phyloP scores from a whole-genome alignment of 2,329 filamentous ascomycete species.

The Calonectria ilicicola region DNA sequence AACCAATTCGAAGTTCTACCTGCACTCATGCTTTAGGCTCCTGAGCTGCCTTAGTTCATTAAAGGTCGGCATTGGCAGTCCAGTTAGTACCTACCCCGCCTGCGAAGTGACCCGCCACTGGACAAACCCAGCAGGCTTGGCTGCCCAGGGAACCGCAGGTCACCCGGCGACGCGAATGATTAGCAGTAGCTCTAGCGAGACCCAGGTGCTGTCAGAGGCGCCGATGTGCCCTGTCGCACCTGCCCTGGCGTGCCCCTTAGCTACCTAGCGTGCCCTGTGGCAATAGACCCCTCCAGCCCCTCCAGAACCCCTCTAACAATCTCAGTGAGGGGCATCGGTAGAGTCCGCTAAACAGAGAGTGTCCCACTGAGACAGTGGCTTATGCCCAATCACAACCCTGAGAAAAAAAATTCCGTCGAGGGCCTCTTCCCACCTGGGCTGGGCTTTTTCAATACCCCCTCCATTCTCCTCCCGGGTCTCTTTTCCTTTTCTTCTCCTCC shows the following conservation, averaged over 20 bases:
- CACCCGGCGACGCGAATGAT: background rate
- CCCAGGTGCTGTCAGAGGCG: background rate
- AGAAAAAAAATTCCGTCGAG: slow-evolving; percentile 53
- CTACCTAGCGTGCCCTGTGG: slow-evolving; percentile 1
- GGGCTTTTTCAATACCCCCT: slow-evolving; percentile 50
- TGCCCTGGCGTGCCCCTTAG: background rate
- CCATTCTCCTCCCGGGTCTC: slow-evolving; percentile 41
- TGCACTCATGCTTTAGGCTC: background rate
- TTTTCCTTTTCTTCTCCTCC: slow-evolving; percentile 46
- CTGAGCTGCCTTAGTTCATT: background rate
- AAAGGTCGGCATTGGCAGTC: slow-evolving; percentile 15
- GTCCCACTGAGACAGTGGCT: slow-evolving; percentile 40
- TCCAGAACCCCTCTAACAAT: slow-evolving; percentile 18
- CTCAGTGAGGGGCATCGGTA: slow-evolving; percentile 29
- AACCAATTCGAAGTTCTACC: slow-evolving; percentile 3
- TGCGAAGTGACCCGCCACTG: slow-evolving; percentile 23
- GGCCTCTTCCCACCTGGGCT: slow-evolving; percentile 37
- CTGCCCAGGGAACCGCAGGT: slow-evolving; percentile 11
- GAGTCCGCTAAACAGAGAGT: slow-evolving; percentile 36
- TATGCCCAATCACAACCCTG: slow-evolving; percentile 51
- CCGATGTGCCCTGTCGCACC: background rate
- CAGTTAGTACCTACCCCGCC: slow-evolving; percentile 22
- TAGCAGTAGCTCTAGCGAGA: slow-evolving; percentile 8
- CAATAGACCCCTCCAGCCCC: slow-evolving; percentile 7
- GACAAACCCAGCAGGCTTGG: slow-evolving; percentile 4